Conservation (phyloP, 768 basidiomycete genomes). For the Leccinum pellstonianum region DNA sequence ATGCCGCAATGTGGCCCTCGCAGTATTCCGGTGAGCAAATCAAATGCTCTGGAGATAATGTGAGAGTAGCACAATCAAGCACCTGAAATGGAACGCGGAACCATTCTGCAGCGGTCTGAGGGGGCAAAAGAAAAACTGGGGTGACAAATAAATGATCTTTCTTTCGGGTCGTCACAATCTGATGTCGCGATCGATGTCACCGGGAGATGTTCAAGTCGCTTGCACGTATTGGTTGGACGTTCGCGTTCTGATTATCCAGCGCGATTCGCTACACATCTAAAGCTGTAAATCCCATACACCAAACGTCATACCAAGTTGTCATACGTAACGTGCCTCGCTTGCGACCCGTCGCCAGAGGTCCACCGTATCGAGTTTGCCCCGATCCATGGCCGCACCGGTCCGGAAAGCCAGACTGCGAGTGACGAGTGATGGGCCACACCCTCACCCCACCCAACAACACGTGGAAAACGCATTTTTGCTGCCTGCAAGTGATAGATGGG, state of each 20-base stretch:
- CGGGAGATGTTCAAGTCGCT: neutral
- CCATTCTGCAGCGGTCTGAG: neutral
- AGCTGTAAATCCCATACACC: neutral
- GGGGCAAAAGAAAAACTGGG: neutral
- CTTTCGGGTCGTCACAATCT: neutral
- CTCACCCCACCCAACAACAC: constrained; percentile 13
- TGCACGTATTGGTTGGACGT: neutral
- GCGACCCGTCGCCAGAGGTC: neutral
- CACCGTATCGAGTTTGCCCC: constrained; percentile 1
- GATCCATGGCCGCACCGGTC: constrained; percentile 16
- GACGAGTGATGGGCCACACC: constrained; percentile 3
- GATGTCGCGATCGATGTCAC: neutral
- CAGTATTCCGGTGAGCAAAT: neutral
- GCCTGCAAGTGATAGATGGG: constrained; percentile 16
- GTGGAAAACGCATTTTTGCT: constrained; percentile 24
- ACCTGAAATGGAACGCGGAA: neutral
- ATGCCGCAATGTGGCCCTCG: too few relatives aligned
- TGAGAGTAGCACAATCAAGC: neutral
- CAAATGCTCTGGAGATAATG: neutral
- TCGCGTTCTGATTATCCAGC: neutral
- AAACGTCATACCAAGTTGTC: neutral
- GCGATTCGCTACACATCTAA: too few relatives aligned
- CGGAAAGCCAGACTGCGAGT: neutral
- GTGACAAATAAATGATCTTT: neutral
- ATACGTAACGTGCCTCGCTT: neutral